Conservation (phyloP, 2,329 filamentous ascomycete species). For the Pseudocercospora eumusae region DNA sequence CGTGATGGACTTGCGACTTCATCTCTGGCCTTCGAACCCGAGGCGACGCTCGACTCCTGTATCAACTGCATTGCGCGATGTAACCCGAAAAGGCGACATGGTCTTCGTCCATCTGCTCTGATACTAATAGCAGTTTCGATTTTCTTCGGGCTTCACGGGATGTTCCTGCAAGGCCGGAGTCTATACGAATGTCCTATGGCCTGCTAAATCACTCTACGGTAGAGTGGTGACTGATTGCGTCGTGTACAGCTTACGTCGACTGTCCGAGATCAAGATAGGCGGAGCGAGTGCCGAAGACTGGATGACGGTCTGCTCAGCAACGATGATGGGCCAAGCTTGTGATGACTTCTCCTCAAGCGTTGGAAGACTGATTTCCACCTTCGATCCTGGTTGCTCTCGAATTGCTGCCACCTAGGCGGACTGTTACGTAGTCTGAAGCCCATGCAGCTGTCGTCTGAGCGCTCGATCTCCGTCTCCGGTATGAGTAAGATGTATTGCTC, state of each 20-base stretch:
- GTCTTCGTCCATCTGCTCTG: background rate
- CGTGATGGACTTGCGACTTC: background rate
- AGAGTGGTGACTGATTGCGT: background rate
- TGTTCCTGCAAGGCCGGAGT: background rate
- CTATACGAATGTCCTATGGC: background rate
- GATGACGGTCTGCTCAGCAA: background rate
- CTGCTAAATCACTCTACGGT: background rate
- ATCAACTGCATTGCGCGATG: background rate
- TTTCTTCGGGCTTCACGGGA: background rate
- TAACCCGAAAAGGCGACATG: background rate
- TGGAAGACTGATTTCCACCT: conserved; percentile 16
- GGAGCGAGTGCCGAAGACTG: conserved; percentile 5
- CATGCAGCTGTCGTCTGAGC: conserved; percentile 4
- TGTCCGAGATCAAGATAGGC: conserved; percentile 3
- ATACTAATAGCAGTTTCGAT: background rate
- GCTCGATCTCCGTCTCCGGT: conserved; percentile 9
- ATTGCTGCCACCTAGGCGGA: background rate
- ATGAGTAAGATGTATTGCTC: conserved; percentile 17
- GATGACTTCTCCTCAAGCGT: conserved; percentile 10
- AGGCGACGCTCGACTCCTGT: background rate
- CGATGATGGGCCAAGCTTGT: background rate
- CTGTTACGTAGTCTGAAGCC: background rate
- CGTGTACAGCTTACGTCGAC: background rate
- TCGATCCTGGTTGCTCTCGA: background rate
- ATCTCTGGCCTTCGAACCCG: background rate